Conservation (phyloP, 139 green algal genomes). For the Ulvella scutata region DNA sequence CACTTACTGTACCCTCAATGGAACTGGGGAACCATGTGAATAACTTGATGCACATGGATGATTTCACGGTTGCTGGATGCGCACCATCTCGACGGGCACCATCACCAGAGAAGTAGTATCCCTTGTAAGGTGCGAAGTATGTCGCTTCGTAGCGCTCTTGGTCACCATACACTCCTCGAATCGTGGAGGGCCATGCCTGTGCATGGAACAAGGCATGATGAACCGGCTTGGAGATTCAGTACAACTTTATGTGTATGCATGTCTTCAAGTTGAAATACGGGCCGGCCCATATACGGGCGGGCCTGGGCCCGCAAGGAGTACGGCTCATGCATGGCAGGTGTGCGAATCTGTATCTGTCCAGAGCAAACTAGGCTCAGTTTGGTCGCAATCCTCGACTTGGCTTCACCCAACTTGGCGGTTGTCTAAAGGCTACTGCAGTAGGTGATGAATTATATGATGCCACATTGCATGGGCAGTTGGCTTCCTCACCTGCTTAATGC, state of each 20-base stretch:
- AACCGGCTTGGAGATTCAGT: not conserved
- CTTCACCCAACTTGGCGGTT: too few species aligned
- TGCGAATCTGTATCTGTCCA: too few species aligned
- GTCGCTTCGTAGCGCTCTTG: conserved; percentile 83
- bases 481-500: too few species aligned
- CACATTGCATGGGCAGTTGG: too few species aligned
- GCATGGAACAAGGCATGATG: not conserved
- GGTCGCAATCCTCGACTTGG: too few species aligned
- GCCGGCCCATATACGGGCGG: not conserved
- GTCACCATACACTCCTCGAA: conserved; percentile 75
- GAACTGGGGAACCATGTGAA: not conserved
- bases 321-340: too few species aligned
- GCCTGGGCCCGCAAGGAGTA: too few species aligned
- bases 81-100: conserved; percentile 35
- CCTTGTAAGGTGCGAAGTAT: conserved; percentile 82
- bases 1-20: too few species aligned
- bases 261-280: not conserved
- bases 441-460: too few species aligned
- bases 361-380: too few species aligned
- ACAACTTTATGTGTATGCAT: too few species aligned
- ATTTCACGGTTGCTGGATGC: not conserved
- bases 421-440: too few species aligned
- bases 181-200: conserved; percentile 82
- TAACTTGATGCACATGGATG: not conserved
- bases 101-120: conserved; percentile 66